Evolutionary conservation across 148 eudicot genomes (phyloP).

Genomic region (Rhododendron mucronatum): DNA sequence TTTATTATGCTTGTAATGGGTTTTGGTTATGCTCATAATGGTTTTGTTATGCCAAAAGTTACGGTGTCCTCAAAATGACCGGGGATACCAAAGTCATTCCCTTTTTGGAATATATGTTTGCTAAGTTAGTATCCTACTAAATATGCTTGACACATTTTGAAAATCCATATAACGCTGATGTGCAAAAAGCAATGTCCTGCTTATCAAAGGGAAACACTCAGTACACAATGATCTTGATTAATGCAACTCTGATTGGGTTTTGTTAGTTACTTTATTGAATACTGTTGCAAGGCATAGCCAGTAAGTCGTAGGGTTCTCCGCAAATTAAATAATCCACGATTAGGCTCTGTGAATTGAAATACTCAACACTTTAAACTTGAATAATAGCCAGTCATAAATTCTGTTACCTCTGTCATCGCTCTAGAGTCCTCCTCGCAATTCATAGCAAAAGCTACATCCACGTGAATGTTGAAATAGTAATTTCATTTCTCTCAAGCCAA

Average conservation of each 20-base stretch:
- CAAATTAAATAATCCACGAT: too few species aligned
- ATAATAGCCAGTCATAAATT: not conserved
- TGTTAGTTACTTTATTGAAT: too few species aligned
- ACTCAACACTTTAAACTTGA: not conserved
- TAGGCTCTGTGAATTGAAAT: not conserved
- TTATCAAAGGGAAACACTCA: not conserved
- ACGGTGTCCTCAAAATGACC: too few species aligned
- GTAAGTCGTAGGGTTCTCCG: not conserved
- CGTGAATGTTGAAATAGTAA: not conserved
- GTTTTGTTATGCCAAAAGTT: too few species aligned
- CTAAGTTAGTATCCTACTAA: too few species aligned
- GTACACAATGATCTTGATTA: too few species aligned
- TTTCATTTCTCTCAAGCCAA: not conserved
- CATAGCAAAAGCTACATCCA: not conserved
- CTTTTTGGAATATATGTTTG: too few species aligned
- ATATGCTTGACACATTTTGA: not conserved
- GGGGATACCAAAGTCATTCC: too few species aligned
- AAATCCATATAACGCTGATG: not conserved
- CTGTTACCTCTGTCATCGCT: not conserved
- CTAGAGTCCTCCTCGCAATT: not conserved
- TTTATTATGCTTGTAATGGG: too few species aligned
- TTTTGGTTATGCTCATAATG: too few species aligned
- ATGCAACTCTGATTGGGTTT: too few species aligned
- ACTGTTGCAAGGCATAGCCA: not conserved
- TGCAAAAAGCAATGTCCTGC: not conserved